Percentiles rank a stretch among this genome's conserved stretches.
Conservation (phyloP, 805 yeast genomes). For the Deakozyma indianensis region DNA sequence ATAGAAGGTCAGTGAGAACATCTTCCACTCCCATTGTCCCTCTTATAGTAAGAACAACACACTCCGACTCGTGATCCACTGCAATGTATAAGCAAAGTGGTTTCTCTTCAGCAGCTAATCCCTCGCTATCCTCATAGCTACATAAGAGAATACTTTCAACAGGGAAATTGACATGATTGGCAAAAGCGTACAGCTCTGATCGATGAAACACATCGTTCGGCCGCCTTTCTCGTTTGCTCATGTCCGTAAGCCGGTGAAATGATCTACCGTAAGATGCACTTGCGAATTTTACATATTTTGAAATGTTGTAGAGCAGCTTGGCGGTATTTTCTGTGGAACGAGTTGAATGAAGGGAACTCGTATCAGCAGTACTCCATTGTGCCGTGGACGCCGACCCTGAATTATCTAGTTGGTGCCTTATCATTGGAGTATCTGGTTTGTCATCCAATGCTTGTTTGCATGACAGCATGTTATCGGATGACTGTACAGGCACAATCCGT, state of each 20-base stretch:
- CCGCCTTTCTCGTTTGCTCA: constrained; percentile 12
- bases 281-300: constrained; percentile 19
- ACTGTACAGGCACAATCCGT: not conserved
- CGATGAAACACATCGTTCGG: constrained; percentile 13
- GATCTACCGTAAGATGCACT: constrained; percentile 22
- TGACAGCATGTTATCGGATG: not conserved
- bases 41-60: constrained; percentile 20
- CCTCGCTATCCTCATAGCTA: constrained; percentile 15
- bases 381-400: not conserved
- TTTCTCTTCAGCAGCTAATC: constrained; percentile 13
- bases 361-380: too few species aligned
- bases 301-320: constrained; percentile 11
- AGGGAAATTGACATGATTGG: constrained; percentile 17
- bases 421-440: not conserved
- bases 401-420: too few species aligned
- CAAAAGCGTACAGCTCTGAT: constrained; percentile 19
- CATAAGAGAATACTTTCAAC: constrained; percentile 18
- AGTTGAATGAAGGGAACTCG: not conserved
- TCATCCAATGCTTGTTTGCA: not conserved
- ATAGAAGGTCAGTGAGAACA: constrained; percentile 19
- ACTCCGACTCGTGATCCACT: constrained; percentile 18
- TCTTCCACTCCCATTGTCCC: constrained; percentile 22
- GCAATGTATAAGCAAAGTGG: constrained; percentile 20
- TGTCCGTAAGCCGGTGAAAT: constrained; percentile 18
- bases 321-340: not conserved